phyloP scores from a whole-genome alignment of 2,329 filamentous ascomycete species.

The Alternaria angustiovoidea region DNA sequence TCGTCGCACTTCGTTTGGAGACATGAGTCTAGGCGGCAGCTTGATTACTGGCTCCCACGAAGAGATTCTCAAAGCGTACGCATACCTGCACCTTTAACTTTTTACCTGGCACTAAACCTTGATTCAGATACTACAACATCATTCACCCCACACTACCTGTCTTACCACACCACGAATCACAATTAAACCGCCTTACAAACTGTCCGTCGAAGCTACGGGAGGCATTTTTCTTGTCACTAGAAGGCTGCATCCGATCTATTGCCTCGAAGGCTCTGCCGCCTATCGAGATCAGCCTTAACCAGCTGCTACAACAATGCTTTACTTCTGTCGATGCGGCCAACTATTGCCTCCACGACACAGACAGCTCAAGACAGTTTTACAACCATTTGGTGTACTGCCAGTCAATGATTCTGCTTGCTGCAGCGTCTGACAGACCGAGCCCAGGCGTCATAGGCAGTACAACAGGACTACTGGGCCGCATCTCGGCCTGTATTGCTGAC shows the following conservation, averaged over 20 bases:
- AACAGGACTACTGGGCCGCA: constrained; percentile 42
- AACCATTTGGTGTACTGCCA: constrained; percentile 48
- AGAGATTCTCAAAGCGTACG: constrained; percentile 46
- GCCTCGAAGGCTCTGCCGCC: constrained; percentile 39
- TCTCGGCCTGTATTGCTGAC: constrained; percentile 42
- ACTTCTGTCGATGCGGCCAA: constrained; percentile 42
- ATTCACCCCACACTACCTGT: constrained; percentile 49
- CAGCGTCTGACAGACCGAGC: constrained; percentile 46
- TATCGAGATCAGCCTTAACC: constrained; percentile 34
- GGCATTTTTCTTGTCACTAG: constrained; percentile 46
- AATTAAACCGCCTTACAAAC: constrained; percentile 45
- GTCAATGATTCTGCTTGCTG: constrained; percentile 39
- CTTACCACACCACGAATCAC: constrained; percentile 42
- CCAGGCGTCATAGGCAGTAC: constrained; percentile 36
- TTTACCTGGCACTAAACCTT: constrained; percentile 20
- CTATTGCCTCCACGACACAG: constrained; percentile 36
- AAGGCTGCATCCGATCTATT: constrained; percentile 44
- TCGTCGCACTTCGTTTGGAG: constrained; percentile 47
- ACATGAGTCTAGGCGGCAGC: constrained; percentile 44
- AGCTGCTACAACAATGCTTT: constrained; percentile 42
- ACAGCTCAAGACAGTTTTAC: constrained; percentile 39
- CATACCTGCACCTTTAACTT: not conserved
- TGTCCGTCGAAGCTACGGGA: constrained; percentile 48
- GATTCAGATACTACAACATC: constrained; percentile 44
- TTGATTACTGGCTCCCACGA: constrained; percentile 48